Evolutionary conservation across 805 yeast species (phyloP).

Genomic region (Novakomyces olei): DNA sequence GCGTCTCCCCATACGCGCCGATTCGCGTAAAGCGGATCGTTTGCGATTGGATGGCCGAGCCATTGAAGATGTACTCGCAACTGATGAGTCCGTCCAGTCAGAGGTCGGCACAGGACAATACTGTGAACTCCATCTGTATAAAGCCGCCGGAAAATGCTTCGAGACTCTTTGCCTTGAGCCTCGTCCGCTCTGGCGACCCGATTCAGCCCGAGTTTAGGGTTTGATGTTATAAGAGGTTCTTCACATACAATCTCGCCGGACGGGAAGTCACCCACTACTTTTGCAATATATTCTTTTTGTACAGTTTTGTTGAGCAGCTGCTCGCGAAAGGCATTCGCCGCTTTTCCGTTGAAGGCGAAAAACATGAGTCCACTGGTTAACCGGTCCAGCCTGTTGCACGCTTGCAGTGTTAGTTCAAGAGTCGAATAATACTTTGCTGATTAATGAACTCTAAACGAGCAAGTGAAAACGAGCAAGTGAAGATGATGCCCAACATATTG

Average conservation of each 20-base stretch:
- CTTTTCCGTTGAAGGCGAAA: constrained; percentile 57
- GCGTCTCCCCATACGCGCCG: constrained; percentile 54
- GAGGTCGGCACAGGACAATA: constrained; percentile 63
- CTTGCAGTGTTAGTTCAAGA: too few relatives aligned
- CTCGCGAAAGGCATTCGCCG: constrained; percentile 53
- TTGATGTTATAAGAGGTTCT: constrained; percentile 43
- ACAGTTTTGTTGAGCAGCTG: constrained; percentile 53
- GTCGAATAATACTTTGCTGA: too few relatives aligned
- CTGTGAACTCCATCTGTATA: constrained; percentile 42
- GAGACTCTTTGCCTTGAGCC: constrained; percentile 35
- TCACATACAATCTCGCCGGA: constrained; percentile 32
- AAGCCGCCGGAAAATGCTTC: constrained; percentile 42
- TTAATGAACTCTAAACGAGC: too few relatives aligned
- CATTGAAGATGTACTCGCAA: constrained; percentile 80
- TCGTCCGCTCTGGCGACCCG: too few relatives aligned
- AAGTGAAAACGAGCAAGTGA: too few relatives aligned
- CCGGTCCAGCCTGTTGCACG: constrained; percentile 75
- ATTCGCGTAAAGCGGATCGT: constrained; percentile 79
- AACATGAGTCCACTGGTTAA: constrained; percentile 88
- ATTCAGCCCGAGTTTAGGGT: constrained; percentile 44
- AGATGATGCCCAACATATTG: too few relatives aligned
- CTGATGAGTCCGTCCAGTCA: constrained; percentile 89
- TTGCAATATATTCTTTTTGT: constrained; percentile 61
- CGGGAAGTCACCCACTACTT: constrained; percentile 77
- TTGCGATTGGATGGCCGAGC: constrained; percentile 74